A percentile compares a stretch with the other conserved stretches of the same genome.
Conservation (phyloP, 345 rosid genomes). For the Salix arbutifolia region DNA sequence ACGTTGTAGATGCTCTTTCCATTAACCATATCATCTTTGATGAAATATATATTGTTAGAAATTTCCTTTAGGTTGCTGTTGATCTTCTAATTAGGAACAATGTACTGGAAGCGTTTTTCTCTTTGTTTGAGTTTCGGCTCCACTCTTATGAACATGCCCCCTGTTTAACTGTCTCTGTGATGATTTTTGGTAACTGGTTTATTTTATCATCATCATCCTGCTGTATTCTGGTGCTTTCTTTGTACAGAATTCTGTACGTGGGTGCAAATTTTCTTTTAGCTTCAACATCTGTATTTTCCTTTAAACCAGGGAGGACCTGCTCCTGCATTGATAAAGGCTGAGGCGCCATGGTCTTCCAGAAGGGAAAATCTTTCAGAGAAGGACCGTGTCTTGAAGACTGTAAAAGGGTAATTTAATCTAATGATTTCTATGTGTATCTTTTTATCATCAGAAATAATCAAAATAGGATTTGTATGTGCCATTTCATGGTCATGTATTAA, state of each 20-base stretch:
- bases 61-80: not conserved
- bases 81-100: not conserved
- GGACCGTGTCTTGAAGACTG: conserved; percentile 77
- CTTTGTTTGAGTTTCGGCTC: not conserved
- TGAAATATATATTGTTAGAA: not conserved
- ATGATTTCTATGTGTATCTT: not conserved
- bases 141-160: not conserved
- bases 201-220: not conserved
- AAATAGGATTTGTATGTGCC: not conserved
- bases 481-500: not conserved
- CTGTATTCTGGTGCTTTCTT: not conserved
- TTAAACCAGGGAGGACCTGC: conserved; percentile 61
- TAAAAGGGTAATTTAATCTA: conserved; percentile 67
- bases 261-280: conserved; percentile 3
- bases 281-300: conserved; percentile 1
- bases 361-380: conserved; percentile 75
- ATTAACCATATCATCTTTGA: not conserved
- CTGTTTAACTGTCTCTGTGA: not conserved
- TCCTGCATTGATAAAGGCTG: conserved; percentile 73
- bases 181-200: not conserved
- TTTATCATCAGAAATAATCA: not conserved
- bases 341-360: conserved; percentile 86
- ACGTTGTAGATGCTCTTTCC: not conserved
- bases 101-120: not conserved
- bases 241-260: conserved; percentile 3